Evolutionary conservation across 768 basidiomycete genomes (phyloP).

Genomic region (Phaeotremella skinneri): DNA sequence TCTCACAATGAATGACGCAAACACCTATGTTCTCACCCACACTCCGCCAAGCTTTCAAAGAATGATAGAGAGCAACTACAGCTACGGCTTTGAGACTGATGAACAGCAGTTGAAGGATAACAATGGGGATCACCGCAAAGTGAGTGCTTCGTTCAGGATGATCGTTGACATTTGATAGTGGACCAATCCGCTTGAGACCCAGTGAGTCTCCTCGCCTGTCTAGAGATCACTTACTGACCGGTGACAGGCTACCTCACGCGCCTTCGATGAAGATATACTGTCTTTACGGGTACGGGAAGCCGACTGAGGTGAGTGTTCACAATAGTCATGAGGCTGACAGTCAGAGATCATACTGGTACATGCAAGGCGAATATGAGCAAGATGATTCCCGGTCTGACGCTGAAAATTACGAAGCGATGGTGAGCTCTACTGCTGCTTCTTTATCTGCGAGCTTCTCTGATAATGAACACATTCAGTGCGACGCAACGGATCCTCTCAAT

Average conservation of each 20-base stretch:
- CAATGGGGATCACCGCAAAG: constrained; percentile 42
- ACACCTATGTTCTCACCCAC: constrained; percentile 58
- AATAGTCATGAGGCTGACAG: constrained; percentile 14
- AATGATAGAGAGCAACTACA: constrained; percentile 68
- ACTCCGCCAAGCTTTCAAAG: constrained; percentile 63
- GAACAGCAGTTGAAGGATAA: constrained; percentile 54
- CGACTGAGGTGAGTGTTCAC: constrained; percentile 70
- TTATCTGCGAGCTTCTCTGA: background rate
- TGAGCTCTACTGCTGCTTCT: constrained; percentile 10
- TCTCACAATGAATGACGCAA: constrained; percentile 61
- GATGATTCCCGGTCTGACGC: constrained; percentile 58
- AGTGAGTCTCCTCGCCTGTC: constrained; percentile 16
- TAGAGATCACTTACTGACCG: background rate
- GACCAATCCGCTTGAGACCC: constrained; percentile 69
- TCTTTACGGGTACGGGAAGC: constrained; percentile 91
- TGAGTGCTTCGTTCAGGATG: constrained; percentile 6
- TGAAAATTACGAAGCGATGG: constrained; percentile 34
- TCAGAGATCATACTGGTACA: constrained; percentile 87
- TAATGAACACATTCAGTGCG: constrained; percentile 40
- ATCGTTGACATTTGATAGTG: constrained; percentile 56
- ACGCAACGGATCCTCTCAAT: constrained; percentile 53
- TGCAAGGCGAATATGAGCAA: constrained; percentile 65
- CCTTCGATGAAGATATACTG: constrained; percentile 91
- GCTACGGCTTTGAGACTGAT: constrained; percentile 79
- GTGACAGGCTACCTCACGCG: constrained; percentile 71